Evolutionary conservation across 768 basidiomycete species (phyloP), one percentile per base, ranked within the genome.

Genomic region (Rhizopogon salebrosus): DNA sequence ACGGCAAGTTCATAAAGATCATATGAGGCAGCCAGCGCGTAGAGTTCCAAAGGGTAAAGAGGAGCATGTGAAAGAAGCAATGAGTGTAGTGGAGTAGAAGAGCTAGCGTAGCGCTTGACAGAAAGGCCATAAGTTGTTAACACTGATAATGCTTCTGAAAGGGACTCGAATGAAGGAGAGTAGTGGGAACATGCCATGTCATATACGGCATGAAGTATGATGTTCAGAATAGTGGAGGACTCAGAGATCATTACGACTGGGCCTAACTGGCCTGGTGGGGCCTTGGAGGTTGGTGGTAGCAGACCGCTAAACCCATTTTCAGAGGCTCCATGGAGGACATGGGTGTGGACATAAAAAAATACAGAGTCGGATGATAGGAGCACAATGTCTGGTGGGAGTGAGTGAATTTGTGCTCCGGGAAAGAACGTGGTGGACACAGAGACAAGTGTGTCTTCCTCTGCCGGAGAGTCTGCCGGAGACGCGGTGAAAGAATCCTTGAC

Each of bases 361-460:
- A 93, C 88, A 16, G 79, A 77, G 62, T 93, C 91, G 26, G 82
- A 76, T 2, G 88, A 84, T 51, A 90, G 70, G 46, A 90, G 69
- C 58, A 86, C 75, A 40, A 82, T 58, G 63, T 92, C 85, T 1
- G 86, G 81, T 1, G 75, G 73, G n/a, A 76, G 64, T 0, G 78
- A 60, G 34, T 79, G 73, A 55, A 78, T 77, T 54, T 82, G 78
- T 3, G 86, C 82, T 35, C 80, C 82, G 3, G 89, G 88, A 61
- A 79, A 84, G 70, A 92, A 92, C 0, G 88, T 88, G 24, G 90
- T 92, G 14, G 89, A 91, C 34, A 92, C 82, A 1, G 89, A 89
- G 52, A 92, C 84, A 49, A 76, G 70, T 2, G 75, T 69, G 42
- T 67, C 78, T 57, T 77, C 76, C 69, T 81, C 64, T 16, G 51